Base-by-base conservation (phyloP, 2,329 filamentous ascomycete genomes). In the Rhytidhysteron rufulum region DNA sequence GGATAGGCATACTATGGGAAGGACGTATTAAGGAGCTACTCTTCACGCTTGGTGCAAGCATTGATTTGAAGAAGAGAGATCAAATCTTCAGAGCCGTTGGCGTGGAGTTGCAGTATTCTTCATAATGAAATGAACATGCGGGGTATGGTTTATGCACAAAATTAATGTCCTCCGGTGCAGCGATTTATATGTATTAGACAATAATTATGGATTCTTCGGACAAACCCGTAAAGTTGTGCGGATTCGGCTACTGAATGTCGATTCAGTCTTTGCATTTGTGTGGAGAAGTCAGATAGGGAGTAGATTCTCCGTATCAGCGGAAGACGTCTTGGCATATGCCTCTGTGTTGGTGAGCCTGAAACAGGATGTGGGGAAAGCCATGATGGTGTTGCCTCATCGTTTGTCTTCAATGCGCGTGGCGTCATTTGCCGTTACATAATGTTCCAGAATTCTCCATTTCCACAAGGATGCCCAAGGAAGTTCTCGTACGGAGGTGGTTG, bases 11-110 rank as follows among this genome's bases (percentile, higher is more conserved):
- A 37, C 69, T 97, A 17, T 98, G 93, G 91, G 91, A 97, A 63
- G 90, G 91, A 2, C 78, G 89, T 40, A 79, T 94, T 44, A 95
- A 97, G 70, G 91, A 95, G 51, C 71, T 98, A 43, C 75, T 98
- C 42, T 94, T 97, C 62, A 95, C 88, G 54, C 75, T 95, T 31
- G 93, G 93, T 8, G 88, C 88, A 42, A 87, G 82, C 37, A 80
- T 98, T 40, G 89, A 95, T 60, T 74, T 93, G 57, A 82, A 80
- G 57, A 81, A 79, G 55, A 73, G 82, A 48, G 86, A 90, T 60
- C 83, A 86, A 57, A 84, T 88, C 29, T 85, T 93, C 57, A 78
- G 85, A 46, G 85, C 80, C 4, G 72, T 93, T 41, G 87, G 87
- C 10, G 65, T 93, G 41, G 86, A 91, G 67, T 73, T 93, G 32